Percentiles rank a stretch among this genome's conserved stretches.
phyloP scores from a whole-genome alignment of 1,284 basidiomycete genomes.

The Apiotrichum akiyoshidainum region DNA sequence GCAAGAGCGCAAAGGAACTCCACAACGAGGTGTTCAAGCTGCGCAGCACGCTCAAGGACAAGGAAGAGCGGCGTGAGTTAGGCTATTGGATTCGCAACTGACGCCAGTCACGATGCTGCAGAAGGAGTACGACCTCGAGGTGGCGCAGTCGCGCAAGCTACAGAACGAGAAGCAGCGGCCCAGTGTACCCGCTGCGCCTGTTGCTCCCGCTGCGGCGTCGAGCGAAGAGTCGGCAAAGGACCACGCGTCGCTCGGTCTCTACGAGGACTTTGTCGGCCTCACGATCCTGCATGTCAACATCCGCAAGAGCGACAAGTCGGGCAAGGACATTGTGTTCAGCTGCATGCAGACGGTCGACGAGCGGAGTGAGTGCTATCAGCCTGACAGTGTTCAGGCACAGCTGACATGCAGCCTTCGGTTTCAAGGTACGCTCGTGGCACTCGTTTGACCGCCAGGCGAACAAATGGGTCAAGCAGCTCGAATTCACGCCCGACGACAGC shows the following conservation, averaged over 20 bases:
- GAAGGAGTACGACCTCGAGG: conserved; percentile 44
- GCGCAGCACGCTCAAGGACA: conserved; percentile 27
- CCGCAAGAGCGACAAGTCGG: conserved; percentile 24
- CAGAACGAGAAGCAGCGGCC: conserved; percentile 21
- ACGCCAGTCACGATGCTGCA: conserved; percentile 31
- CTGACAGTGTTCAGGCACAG: too few relatives aligned
- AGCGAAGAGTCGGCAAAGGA: conserved; percentile 12
- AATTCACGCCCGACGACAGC: conserved; percentile 27
- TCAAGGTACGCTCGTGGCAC: conserved; percentile 42
- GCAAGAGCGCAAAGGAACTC: conserved; percentile 38
- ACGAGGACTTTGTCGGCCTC: conserved; percentile 47
- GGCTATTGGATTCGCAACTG: neutral
- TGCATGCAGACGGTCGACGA: conserved; percentile 42
- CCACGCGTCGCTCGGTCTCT: conserved; percentile 30
- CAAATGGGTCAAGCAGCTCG: conserved; percentile 29
- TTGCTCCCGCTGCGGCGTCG: neutral
- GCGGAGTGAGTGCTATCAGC: conserved; percentile 35
- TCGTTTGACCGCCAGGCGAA: conserved; percentile 27
- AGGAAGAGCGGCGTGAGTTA: conserved; percentile 41
- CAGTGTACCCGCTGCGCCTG: neutral
- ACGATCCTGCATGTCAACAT: conserved; percentile 40
- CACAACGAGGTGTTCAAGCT: conserved; percentile 36
- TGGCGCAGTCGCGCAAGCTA: conserved; percentile 37
- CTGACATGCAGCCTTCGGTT: conserved; percentile 38
- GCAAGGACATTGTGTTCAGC: conserved; percentile 41